These are phyloP conservation scores for Nakataea oryzae DNA, from an alignment of 2,329 filamentous ascomycete genomes.

Conservation along the genomic window DNA sequence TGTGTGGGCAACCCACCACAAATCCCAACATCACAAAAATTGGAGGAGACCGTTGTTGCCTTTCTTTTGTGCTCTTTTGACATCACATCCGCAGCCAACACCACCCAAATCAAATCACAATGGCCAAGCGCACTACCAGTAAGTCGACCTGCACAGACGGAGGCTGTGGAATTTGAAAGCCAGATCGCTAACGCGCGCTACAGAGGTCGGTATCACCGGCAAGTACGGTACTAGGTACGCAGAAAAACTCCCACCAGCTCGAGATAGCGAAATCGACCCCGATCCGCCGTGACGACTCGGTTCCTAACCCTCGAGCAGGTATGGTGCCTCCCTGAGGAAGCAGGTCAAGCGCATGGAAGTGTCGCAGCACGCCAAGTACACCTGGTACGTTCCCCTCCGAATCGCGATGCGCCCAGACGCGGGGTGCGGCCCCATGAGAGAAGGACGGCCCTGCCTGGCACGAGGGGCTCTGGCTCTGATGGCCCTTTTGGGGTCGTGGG, in stretches of 20 bases:
- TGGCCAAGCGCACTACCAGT: slow-evolving; percentile 5
- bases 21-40: background rate
- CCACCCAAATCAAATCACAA: slow-evolving; percentile 2
- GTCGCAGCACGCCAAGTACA: slow-evolving; percentile 6
- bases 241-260: background rate
- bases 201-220: slow-evolving; percentile 7
- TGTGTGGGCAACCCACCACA: background rate
- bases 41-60: background rate
- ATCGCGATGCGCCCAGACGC: background rate
- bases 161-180: background rate
- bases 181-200: background rate
- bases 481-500: background rate
- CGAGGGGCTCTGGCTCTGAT: background rate
- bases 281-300: background rate
- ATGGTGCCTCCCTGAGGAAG: slow-evolving; percentile 6
- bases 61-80: background rate
- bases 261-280: background rate
- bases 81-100: background rate
- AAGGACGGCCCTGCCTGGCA: background rate
- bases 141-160: background rate
- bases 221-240: slow-evolving; percentile 6
- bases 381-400: slow-evolving; percentile 2
- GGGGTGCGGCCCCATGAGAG: background rate
- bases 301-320: slow-evolving; percentile 3
- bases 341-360: slow-evolving; percentile 6